These are phyloP conservation scores for Nemophila menziesii DNA, from an alignment of 257 asterid genomes.

Conservation along the genomic window DNA sequence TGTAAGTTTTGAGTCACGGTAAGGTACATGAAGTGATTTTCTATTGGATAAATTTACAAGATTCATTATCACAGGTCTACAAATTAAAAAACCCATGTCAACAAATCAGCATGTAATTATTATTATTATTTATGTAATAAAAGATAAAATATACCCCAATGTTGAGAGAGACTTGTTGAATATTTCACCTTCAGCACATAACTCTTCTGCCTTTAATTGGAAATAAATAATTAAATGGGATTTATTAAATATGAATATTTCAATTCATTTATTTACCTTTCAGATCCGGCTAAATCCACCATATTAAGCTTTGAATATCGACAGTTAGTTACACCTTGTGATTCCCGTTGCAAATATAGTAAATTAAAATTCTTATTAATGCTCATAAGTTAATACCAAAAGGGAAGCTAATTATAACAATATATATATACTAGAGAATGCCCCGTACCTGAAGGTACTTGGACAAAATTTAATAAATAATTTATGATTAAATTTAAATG, in stretches of 20 bases:
- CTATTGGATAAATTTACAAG: slow-evolving; percentile 86
- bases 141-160: slow-evolving; percentile 52
- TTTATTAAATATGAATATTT: neutral
- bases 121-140: slow-evolving; percentile 5
- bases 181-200: slow-evolving; percentile 98
- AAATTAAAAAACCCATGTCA: slow-evolving; percentile 6
- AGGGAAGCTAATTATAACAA: too few relatives aligned
- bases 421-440: too few relatives aligned
- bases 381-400: slow-evolving; percentile 9
- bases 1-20: slow-evolving; percentile 97
- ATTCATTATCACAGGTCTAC: slow-evolving; percentile 96
- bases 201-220: slow-evolving; percentile 76
- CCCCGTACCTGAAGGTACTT: too few relatives aligned
- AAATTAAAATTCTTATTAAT: slow-evolving; percentile 4
- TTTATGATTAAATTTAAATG: too few relatives aligned
- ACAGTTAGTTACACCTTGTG: slow-evolving; percentile 81
- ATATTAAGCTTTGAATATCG: slow-evolving; percentile 91
- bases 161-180: slow-evolving; percentile 95
- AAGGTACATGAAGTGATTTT: slow-evolving; percentile 83
- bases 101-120: neutral
- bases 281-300: slow-evolving; percentile 97
- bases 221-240: slow-evolving; percentile 9
- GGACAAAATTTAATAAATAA: too few relatives aligned
- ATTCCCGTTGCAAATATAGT: slow-evolving; percentile 58
- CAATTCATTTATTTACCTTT: slow-evolving; percentile 40